A percentile compares a stretch with the other conserved stretches of the same genome.
These are phyloP conservation scores for Peniophora sp. DNA, from an alignment of 1,284 basidiomycete species.

Conservation along the genomic window DNA sequence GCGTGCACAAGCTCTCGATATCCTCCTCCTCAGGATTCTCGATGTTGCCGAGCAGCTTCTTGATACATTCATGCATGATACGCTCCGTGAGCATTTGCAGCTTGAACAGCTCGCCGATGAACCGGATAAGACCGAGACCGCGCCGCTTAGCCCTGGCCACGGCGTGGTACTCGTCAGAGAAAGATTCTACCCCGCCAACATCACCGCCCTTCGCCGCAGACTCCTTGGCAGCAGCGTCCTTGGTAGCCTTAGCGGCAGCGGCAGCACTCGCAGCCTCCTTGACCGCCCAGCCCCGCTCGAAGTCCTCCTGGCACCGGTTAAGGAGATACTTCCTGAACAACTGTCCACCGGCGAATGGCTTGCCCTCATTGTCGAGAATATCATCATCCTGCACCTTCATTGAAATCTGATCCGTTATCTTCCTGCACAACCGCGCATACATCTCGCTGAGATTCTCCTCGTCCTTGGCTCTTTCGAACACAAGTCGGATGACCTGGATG, in stretches of 20 bases:
- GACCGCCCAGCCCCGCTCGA: constrained; percentile 84
- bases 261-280: constrained; percentile 47
- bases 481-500: constrained; percentile 91
- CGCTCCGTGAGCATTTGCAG: constrained; percentile 42
- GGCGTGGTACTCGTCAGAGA: constrained; percentile 96
- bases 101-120: constrained; percentile 98
- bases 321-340: constrained; percentile 95
- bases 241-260: constrained; percentile 24
- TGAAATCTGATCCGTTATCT: constrained; percentile 89
- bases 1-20: constrained; percentile 92
- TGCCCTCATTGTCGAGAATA: constrained; percentile 70
- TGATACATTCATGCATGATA: constrained; percentile 90
- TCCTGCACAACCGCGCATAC: constrained; percentile 92
- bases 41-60: constrained; percentile 88
- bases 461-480: constrained; percentile 96
- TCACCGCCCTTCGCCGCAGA: constrained; percentile 37
- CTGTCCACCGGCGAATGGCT: constrained; percentile 81
- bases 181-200: constrained; percentile 53
- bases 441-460: constrained; percentile 95
- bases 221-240: constrained; percentile 49
- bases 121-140: constrained; percentile 93
- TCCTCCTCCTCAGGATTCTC: constrained; percentile 96
- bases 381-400: constrained; percentile 83
- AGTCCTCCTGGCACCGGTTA: constrained; percentile 91
- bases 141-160: constrained; percentile 96